Conservation (phyloP, 805 yeast genomes). For the Myxozyma monticola region DNA sequence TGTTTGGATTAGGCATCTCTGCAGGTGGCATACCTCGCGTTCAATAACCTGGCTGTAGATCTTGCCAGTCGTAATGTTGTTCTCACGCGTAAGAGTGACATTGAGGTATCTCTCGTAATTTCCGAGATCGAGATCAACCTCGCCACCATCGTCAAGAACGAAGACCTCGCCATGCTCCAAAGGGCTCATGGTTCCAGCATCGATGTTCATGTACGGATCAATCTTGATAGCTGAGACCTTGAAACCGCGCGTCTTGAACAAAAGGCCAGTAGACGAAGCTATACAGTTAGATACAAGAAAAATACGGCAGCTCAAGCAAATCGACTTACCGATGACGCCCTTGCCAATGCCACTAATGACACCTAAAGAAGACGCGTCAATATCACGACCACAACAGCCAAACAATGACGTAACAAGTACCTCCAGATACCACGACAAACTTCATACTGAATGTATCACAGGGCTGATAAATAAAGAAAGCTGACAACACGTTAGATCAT, state of each 20-base stretch:
- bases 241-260: conserved; percentile 88
- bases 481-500: too few relatives aligned
- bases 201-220: conserved; percentile 98
- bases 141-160: conserved; percentile 98
- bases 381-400: background rate
- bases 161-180: conserved; percentile 99
- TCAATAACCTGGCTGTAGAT: conserved; percentile 92
- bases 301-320: background rate
- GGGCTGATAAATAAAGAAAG: too few relatives aligned
- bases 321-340: conserved; percentile 62
- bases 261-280: conserved; percentile 95
- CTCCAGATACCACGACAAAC: conserved; percentile 99
- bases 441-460: too few relatives aligned
- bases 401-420: conserved; percentile 26
- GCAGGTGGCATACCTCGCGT: conserved; percentile 55
- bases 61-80: conserved; percentile 98
- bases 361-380: conserved; percentile 44
- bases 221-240: conserved; percentile 96
- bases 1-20: too few relatives aligned
- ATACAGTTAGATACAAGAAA: conserved; percentile 31
- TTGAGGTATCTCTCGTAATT: conserved; percentile 96
- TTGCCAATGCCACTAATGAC: conserved; percentile 99
- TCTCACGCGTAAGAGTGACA: conserved; percentile 88
- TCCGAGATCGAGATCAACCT: conserved; percentile 96
- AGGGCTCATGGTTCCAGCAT: conserved; percentile 99